phyloP scores from a whole-genome alignment of 805 yeast species.

The Kregervanrija fluxuum region DNA sequence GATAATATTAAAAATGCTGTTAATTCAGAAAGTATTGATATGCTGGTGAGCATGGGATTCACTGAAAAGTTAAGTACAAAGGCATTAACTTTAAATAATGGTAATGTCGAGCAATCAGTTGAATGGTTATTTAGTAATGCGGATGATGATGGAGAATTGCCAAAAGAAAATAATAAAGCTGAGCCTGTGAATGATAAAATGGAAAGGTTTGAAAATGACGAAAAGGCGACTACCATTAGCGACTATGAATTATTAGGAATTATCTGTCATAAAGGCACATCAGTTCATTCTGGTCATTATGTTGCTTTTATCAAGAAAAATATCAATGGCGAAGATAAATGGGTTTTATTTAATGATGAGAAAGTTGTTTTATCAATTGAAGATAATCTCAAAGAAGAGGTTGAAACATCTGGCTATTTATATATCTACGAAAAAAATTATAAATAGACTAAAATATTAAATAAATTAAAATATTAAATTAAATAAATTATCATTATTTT shows the following conservation, averaged over 20 bases:
- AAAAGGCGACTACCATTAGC: neutral
- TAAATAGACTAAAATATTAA: too few species aligned
- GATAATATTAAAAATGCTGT: slow-evolving; percentile 3
- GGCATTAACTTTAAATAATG: slow-evolving; percentile 54
- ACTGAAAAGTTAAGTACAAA: slow-evolving; percentile 54
- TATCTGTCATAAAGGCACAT: slow-evolving; percentile 82
- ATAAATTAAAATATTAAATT: neutral
- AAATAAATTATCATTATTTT: neutral
- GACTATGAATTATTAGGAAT: slow-evolving; percentile 51
- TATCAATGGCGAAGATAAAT: slow-evolving; percentile 34
- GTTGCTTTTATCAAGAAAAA: slow-evolving; percentile 62
- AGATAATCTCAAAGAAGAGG: slow-evolving; percentile 32
- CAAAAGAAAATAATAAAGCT: slow-evolving; percentile 13
- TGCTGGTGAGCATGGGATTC: slow-evolving; percentile 74
- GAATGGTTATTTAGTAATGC: slow-evolving; percentile 89
- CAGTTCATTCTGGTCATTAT: slow-evolving; percentile 90
- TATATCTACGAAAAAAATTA: slow-evolving; percentile 30
- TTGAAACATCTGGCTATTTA: slow-evolving; percentile 40
- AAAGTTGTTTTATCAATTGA: slow-evolving; percentile 61
- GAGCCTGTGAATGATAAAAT: slow-evolving; percentile 8
- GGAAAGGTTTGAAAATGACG: slow-evolving; percentile 6
- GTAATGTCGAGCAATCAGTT: slow-evolving; percentile 68
- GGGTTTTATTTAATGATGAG: slow-evolving; percentile 87
- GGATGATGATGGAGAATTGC: slow-evolving; percentile 62
- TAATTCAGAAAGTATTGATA: slow-evolving; percentile 33